Evolutionary conservation across 2,329 filamentous ascomycete genomes (phyloP).

Genomic region (Penicillium sp.): DNA sequence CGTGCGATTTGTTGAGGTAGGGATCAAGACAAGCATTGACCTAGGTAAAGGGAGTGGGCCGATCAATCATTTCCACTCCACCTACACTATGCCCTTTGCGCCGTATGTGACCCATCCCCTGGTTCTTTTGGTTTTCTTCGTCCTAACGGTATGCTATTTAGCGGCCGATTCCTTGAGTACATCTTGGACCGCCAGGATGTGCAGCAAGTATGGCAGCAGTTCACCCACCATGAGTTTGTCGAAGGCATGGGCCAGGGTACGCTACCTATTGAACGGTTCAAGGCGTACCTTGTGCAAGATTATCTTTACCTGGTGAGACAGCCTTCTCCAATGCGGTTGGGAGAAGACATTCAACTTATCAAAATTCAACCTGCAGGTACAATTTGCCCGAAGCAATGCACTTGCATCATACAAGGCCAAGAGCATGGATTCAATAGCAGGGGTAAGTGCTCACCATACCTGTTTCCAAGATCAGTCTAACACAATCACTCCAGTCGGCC

Average conservation of each 20-base stretch:
- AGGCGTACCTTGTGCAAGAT: constrained; percentile 85
- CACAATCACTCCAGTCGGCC: constrained; percentile 51
- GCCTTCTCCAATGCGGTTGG: not conserved
- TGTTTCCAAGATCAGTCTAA: not conserved
- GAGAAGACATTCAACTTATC: constrained; percentile 2
- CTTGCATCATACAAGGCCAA: constrained; percentile 82
- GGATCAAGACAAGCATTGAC: constrained; percentile 56
- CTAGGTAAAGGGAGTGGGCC: constrained; percentile 61
- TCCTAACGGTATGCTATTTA: constrained; percentile 29
- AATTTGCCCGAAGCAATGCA: constrained; percentile 84
- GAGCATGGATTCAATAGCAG: constrained; percentile 67
- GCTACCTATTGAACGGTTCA: constrained; percentile 74
- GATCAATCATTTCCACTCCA: constrained; percentile 66
- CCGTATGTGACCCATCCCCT: constrained; percentile 42
- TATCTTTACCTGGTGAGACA: constrained; percentile 75
- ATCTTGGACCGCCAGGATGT: constrained; percentile 73
- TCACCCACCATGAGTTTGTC: constrained; percentile 81
- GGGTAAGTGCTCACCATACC: constrained; percentile 49
- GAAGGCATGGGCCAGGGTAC: constrained; percentile 71
- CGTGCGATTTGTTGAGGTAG: constrained; percentile 60
- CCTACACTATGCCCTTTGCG: constrained; percentile 59
- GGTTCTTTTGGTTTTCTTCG: not conserved
- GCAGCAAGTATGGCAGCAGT: constrained; percentile 68
- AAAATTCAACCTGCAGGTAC: constrained; percentile 53
- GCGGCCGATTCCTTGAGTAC: constrained; percentile 80